These are phyloP conservation scores for Tuber calosporum DNA, from an alignment of 495 filamentous ascomycete genomes.

Conservation along the genomic window DNA sequence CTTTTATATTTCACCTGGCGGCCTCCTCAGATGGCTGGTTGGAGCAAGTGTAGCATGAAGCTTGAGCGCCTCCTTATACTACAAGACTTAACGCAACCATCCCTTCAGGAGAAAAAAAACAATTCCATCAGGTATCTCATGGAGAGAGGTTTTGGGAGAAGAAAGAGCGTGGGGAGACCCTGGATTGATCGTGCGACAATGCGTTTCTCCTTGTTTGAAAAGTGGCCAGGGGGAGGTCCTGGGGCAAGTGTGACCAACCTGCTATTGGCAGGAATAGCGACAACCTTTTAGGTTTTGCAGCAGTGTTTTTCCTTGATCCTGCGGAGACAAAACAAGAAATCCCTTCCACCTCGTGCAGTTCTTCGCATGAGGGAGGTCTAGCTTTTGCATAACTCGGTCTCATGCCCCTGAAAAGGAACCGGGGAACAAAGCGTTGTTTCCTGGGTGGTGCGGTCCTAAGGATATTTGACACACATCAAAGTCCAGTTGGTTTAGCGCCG, in stretches of 20 bases:
- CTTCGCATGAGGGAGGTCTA: no score
- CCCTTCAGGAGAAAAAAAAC: neutral
- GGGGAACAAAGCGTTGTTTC: neutral
- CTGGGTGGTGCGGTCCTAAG: no score
- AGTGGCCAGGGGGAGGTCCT: neutral
- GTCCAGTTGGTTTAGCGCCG: no score
- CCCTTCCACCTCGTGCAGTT: neutral
- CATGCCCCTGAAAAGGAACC: neutral
- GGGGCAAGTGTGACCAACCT: neutral
- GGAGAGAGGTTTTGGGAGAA: neutral
- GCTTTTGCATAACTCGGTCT: no score
- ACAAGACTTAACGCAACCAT: neutral
- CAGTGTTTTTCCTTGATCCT: neutral
- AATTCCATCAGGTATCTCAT: neutral
- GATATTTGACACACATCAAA: no score
- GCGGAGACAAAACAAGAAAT: neutral
- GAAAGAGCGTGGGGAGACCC: neutral
- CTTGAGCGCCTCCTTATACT: neutral
- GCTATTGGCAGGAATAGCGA: neutral
- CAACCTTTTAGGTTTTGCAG: neutral
- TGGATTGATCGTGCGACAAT: neutral
- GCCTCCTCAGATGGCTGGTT: neutral
- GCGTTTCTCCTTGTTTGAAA: neutral
- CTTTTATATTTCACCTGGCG: neutral
- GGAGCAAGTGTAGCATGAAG: neutral